These are phyloP conservation scores for Phytophthora fragariaefolia DNA, from an alignment of 352 stramenopile species.

Conservation along the genomic window DNA sequence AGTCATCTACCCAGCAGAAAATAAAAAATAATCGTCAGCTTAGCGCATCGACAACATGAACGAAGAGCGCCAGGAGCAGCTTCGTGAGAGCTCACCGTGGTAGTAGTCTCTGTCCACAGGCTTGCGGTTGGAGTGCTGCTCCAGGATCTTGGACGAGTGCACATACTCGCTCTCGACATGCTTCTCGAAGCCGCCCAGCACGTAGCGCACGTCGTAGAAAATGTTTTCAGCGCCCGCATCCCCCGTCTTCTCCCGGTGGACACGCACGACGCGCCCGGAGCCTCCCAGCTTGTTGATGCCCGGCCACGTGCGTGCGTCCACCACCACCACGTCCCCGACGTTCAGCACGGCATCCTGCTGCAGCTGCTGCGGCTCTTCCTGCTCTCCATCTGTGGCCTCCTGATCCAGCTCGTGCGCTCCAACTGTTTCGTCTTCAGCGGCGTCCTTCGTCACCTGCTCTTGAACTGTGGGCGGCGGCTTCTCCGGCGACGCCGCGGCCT, in stretches of 20 bases:
- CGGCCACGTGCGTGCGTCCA: constrained; percentile 83
- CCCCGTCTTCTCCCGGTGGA: constrained; percentile 42
- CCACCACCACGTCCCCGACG: constrained; percentile 58
- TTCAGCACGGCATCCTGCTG: constrained; percentile 30
- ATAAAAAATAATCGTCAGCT: not conserved
- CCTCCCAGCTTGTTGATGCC: constrained; percentile 89
- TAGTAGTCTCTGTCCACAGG: constrained; percentile 65
- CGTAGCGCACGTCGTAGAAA: constrained; percentile 87
- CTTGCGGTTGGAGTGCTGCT: constrained; percentile 47
- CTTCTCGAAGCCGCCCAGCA: constrained; percentile 81
- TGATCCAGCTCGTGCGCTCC: not conserved
- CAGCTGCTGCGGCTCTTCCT: constrained; percentile 1
- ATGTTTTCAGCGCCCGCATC: constrained; percentile 37
- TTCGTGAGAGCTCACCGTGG: constrained; percentile 43
- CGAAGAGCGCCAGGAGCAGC: too few relatives aligned
- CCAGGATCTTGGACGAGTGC: constrained; percentile 54
- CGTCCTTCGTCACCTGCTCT: not conserved
- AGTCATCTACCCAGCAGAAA: constrained; percentile 60
- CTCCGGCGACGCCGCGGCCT: constrained; percentile 2
- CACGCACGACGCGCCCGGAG: constrained; percentile 56
- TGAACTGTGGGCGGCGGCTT: not conserved
- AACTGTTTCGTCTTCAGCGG: not conserved
- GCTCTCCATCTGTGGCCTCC: constrained; percentile 7
- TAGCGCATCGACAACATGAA: too few relatives aligned
- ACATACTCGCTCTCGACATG: constrained; percentile 75